Evolutionary conservation across 495 filamentous ascomycete species (phyloP).

Genomic region (Lasiosphaeriaceae sp.): DNA sequence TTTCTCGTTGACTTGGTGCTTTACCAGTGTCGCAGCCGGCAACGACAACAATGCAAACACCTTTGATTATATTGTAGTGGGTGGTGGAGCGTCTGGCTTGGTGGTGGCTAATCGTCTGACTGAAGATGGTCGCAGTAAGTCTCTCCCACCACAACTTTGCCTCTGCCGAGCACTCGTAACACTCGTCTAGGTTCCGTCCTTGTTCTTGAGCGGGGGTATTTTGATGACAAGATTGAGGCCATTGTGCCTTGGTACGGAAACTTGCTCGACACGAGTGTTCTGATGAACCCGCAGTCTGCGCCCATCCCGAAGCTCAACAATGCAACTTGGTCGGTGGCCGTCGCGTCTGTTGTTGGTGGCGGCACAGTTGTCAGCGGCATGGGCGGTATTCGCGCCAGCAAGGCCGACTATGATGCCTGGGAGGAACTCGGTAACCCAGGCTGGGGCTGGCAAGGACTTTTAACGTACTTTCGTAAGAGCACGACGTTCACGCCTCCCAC

Average conservation of each 20-base stretch:
- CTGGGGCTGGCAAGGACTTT: constrained; percentile 54
- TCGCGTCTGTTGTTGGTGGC: constrained; percentile 38
- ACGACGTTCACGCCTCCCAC: constrained; percentile 24
- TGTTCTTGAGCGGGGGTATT: constrained; percentile 41
- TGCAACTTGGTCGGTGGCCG: constrained; percentile 14
- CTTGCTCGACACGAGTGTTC: constrained; percentile 15
- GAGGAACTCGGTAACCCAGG: constrained; percentile 56
- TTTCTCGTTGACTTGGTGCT: background rate
- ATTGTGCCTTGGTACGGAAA: constrained; percentile 22
- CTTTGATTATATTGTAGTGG: constrained; percentile 35
- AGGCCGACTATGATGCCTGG: constrained; percentile 60
- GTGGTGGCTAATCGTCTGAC: constrained; percentile 44
- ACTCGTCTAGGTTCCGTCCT: constrained; percentile 31
- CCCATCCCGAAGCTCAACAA: constrained; percentile 26
- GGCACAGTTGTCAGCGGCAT: constrained; percentile 42
- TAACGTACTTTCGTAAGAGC: constrained; percentile 45
- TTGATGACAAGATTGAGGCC: constrained; percentile 25
- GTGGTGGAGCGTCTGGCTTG: constrained; percentile 42
- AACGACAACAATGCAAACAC: constrained; percentile 5
- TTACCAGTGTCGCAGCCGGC: background rate
- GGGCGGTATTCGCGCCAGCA: constrained; percentile 48
- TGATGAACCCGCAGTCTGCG: constrained; percentile 25
- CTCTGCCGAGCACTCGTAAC: background rate
- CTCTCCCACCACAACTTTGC: background rate
- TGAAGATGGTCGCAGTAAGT: constrained; percentile 28